Evolutionary conservation across 116 monocot species (phyloP), one percentile per base, ranked within the genome.

Genomic region (Papilionanthe hybrid): DNA sequence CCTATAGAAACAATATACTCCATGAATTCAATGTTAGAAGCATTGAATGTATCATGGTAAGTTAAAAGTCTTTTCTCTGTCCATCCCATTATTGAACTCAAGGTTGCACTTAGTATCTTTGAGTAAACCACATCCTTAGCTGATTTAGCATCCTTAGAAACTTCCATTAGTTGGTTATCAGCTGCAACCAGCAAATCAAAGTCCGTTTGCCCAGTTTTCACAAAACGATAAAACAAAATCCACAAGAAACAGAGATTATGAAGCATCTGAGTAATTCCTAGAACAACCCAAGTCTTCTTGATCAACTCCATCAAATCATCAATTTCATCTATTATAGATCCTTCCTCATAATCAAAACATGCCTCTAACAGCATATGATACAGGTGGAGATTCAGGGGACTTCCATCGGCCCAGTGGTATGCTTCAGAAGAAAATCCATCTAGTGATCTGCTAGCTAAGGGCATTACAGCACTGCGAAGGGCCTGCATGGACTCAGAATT

Each of bases 401-500:
- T 82, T 3, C 99, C 99, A 89, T 99, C 99, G 72, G 99, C 99
- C 99, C 99, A 99, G 76, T 99, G 99, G 77, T 80, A 90, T 32
- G 49, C 49, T 41, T 99, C 95, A 65, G 93, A 83, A 81, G 60
- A 44, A 81, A 79, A 87, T 18, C 87, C 92, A 78, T 99, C 92
- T 81, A 75, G 74, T 37, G 95, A 90, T 79, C 93, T 88, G 44
- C 74, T 82, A 79, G 95, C 92, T 66, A 99, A 86, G 29, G 88
- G 65, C 87, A 89, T 89, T 37, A 93, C 95, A 82, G 91, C 84
- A 85, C 84, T 90, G 13, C 91, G 90, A 66, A 99, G 81, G 53
- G 82, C 72, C 73, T 93, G 95, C 93, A 95, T 91, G 45, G 93
- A 87, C 65, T 99, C 99, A 44, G 93, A 90, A 84, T 99, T 94